Percentiles rank a stretch among this genome's conserved stretches.
Evolutionary conservation across 164 flowering plant genomes (phyloP).

Genomic region (Amborella trichopoda): DNA sequence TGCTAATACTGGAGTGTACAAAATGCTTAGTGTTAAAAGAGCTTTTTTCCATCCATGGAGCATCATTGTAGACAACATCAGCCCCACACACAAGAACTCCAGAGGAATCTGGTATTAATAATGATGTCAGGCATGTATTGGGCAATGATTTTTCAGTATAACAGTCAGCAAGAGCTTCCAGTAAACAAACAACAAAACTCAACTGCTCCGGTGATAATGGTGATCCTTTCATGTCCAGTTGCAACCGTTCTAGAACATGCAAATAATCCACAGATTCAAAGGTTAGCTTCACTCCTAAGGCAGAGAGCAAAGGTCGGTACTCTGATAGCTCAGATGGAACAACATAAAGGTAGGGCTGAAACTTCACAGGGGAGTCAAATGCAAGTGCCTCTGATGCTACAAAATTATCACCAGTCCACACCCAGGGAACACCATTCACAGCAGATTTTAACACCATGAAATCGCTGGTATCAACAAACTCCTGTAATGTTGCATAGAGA

Average conservation of each 20-base stretch:
- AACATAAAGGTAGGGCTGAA: constrained; percentile 79
- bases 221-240: constrained; percentile 43
- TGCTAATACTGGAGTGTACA: constrained; percentile 69
- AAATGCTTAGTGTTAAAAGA: constrained; percentile 35
- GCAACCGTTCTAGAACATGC: constrained; percentile 48
- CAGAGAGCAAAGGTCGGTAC: constrained; percentile 61
- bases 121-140: constrained; percentile 24
- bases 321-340: constrained; percentile 88
- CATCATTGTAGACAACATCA: constrained; percentile 88
- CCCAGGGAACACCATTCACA: constrained; percentile 63
- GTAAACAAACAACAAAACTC: constrained; percentile 62
- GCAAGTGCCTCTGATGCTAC: constrained; percentile 69
- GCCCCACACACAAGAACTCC: constrained; percentile 41
- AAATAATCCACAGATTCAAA: constrained; percentile 65
- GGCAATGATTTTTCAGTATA: constrained; percentile 27
- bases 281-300: constrained; percentile 59
- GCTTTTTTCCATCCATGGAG: constrained; percentile 88
- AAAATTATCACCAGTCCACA: constrained; percentile 96
- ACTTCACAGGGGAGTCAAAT: constrained; percentile 93
- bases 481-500: constrained; percentile 67
- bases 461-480: constrained; percentile 39
- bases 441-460: constrained; percentile 36
- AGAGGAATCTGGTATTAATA: constrained; percentile 68
- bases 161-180: constrained; percentile 82
- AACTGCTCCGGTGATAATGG: constrained; percentile 65